Conservation (phyloP, 1,284 basidiomycete genomes). For the Leucoagaricus sp. region DNA sequence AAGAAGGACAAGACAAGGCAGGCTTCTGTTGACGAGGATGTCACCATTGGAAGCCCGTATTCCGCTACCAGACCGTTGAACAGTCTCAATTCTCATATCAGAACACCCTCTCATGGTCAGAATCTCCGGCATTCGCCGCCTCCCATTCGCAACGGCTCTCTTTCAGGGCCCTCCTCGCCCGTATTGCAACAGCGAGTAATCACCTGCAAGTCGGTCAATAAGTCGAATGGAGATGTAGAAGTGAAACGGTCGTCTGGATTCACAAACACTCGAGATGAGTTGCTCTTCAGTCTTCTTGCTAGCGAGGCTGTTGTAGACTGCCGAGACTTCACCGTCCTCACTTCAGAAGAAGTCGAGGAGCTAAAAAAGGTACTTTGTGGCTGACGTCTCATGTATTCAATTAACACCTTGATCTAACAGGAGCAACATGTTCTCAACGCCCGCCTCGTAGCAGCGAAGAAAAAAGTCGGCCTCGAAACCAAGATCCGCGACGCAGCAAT, state of each 20-base stretch:
- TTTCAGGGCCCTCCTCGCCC: constrained; percentile 30
- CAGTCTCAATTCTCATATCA: neutral
- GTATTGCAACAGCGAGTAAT: constrained; percentile 7
- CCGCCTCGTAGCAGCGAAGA: constrained; percentile 60
- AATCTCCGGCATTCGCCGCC: constrained; percentile 1
- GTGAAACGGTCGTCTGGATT: constrained; percentile 41
- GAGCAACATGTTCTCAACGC: constrained; percentile 69
- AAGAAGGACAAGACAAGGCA: constrained; percentile 51
- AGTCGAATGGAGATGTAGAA: constrained; percentile 32
- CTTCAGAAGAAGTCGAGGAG: constrained; percentile 87
- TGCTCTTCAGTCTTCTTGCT: constrained; percentile 80
- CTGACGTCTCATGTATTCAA: neutral
- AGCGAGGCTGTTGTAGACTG: constrained; percentile 87
- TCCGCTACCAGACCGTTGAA: constrained; percentile 13
- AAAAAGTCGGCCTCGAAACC: constrained; percentile 72
- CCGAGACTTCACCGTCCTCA: constrained; percentile 71
- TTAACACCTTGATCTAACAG: constrained; percentile 35
- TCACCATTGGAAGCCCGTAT: constrained; percentile 10
- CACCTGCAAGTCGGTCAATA: constrained; percentile 31
- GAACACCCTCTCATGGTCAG: neutral
- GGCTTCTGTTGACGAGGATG: constrained; percentile 24
- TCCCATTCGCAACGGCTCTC: constrained; percentile 10
- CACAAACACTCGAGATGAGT: constrained; percentile 68
- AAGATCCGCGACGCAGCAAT: constrained; percentile 81
- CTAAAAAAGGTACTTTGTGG: constrained; percentile 74